These are phyloP conservation scores for Lichtheimia hyalospora DNA, from an alignment of 371 early-diverging fungal species.

Conservation along the genomic window DNA sequence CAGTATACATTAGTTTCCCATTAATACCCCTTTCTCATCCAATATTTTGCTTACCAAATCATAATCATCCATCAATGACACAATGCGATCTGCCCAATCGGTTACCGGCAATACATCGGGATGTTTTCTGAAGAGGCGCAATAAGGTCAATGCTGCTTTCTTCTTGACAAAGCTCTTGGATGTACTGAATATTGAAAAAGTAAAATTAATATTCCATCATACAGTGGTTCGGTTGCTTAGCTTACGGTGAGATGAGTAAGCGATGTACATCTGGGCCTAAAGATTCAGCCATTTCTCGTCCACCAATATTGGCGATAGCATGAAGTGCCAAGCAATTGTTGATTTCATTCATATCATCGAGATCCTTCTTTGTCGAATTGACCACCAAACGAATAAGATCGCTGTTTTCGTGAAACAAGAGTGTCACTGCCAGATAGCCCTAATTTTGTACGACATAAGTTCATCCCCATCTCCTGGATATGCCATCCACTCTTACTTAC, in stretches of 20 bases:
- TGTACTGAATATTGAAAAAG: conserved; percentile 43
- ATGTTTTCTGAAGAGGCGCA: conserved; percentile 86
- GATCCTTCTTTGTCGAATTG: conserved; percentile 85
- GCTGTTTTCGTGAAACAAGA: conserved; percentile 85
- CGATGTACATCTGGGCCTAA: conserved; percentile 83
- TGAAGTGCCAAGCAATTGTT: conserved; percentile 91
- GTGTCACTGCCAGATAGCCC: conserved; percentile 95
- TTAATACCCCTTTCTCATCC: background rate
- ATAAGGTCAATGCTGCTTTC: conserved; percentile 93
- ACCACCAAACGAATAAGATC: conserved; percentile 84
- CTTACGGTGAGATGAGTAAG: conserved; percentile 81
- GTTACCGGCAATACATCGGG: conserved; percentile 87
- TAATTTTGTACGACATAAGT: conserved; percentile 22
- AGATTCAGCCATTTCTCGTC: conserved; percentile 88
- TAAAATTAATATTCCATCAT: background rate
- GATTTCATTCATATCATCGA: conserved; percentile 88
- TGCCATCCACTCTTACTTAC: conserved; percentile 44
- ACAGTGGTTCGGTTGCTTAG: background rate
- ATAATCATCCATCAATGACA: conserved; percentile 81
- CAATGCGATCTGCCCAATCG: conserved; percentile 87
- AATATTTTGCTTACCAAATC: conserved; percentile 64
- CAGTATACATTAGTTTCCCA: background rate
- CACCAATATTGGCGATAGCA: conserved; percentile 94
- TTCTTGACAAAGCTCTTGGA: conserved; percentile 89
- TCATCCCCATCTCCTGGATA: background rate